Percentiles rank a stretch among this genome's conserved stretches.
Evolutionary conservation across 2,329 filamentous ascomycete genomes (phyloP).

Genomic region (Paecilomyces variotii): DNA sequence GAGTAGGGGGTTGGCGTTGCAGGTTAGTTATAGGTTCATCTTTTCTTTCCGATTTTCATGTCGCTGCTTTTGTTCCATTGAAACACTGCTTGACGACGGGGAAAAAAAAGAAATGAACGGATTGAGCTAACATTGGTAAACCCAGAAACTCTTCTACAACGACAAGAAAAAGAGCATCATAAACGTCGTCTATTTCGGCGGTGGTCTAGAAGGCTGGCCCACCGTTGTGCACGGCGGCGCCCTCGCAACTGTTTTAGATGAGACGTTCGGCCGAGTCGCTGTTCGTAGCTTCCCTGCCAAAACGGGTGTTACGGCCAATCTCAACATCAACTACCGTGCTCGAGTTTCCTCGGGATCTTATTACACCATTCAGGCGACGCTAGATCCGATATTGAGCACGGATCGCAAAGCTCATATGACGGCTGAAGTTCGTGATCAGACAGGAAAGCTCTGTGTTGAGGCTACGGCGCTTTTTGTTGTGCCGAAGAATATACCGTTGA

Average conservation of each 20-base stretch:
- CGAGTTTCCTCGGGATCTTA: slow-evolving; percentile 54
- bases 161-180: slow-evolving; percentile 49
- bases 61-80: background rate
- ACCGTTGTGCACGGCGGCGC: slow-evolving; percentile 63
- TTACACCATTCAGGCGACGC: slow-evolving; percentile 50
- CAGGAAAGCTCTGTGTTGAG: slow-evolving; percentile 52
- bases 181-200: slow-evolving; percentile 60
- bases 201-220: slow-evolving; percentile 61
- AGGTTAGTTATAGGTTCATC: slow-evolving; percentile 22
- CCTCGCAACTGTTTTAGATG: slow-evolving; percentile 61
- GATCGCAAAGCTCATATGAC: slow-evolving; percentile 31
- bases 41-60: background rate
- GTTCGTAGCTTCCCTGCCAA: slow-evolving; percentile 40
- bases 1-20: slow-evolving; percentile 31
- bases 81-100: background rate
- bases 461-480: slow-evolving; percentile 53
- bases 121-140: slow-evolving; percentile 7
- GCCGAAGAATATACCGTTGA: slow-evolving; percentile 42
- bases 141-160: slow-evolving; percentile 60
- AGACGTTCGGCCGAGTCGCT: slow-evolving; percentile 59
- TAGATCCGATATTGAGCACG: slow-evolving; percentile 31
- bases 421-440: slow-evolving; percentile 26
- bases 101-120: background rate
- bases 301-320: slow-evolving; percentile 49
- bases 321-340: slow-evolving; percentile 55